Evolutionary conservation across 148 eudicot genomes (phyloP).

Genomic region (Arctostaphylos glauca): DNA sequence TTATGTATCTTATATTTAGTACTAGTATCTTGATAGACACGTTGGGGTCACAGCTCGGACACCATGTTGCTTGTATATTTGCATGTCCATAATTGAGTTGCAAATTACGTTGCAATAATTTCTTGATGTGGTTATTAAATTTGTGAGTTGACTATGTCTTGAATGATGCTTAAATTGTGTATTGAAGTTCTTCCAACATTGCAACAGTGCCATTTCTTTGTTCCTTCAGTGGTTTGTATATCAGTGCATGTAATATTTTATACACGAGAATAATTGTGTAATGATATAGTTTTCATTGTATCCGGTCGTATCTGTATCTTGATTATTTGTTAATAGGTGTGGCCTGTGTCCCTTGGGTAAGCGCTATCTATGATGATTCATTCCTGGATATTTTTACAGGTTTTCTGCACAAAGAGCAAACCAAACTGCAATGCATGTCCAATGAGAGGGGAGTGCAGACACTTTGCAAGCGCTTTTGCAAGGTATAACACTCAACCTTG

Average conservation of each 20-base stretch:
- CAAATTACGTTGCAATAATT: not conserved
- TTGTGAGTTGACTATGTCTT: not conserved
- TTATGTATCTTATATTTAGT: not conserved
- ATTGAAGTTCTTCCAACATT: not conserved
- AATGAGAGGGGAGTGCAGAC: conserved; percentile 75
- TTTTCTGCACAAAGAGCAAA: conserved; percentile 67
- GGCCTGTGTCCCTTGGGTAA: not conserved
- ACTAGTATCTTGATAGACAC: not conserved
- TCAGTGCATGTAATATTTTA: not conserved
- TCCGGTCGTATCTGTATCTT: not conserved
- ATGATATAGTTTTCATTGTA: not conserved
- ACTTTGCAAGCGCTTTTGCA: conserved; percentile 77
- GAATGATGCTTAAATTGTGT: not conserved
- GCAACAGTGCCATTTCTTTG: not conserved
- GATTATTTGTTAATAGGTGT: not conserved
- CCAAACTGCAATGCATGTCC: conserved; percentile 85
- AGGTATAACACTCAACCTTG: conserved; percentile 34
- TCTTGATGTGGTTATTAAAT: not conserved
- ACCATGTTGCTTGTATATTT: not conserved
- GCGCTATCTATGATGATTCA: not conserved
- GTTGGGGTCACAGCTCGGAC: not conserved
- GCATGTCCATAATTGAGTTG: not conserved
- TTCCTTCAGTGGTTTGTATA: not conserved
- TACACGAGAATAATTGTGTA: not conserved
- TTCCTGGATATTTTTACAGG: conserved; percentile 34